A percentile compares a stretch with the other conserved stretches of the same genome.
phyloP scores from a whole-genome alignment of 2,329 filamentous ascomycete genomes.

The Emericellopsis cladophorae region DNA sequence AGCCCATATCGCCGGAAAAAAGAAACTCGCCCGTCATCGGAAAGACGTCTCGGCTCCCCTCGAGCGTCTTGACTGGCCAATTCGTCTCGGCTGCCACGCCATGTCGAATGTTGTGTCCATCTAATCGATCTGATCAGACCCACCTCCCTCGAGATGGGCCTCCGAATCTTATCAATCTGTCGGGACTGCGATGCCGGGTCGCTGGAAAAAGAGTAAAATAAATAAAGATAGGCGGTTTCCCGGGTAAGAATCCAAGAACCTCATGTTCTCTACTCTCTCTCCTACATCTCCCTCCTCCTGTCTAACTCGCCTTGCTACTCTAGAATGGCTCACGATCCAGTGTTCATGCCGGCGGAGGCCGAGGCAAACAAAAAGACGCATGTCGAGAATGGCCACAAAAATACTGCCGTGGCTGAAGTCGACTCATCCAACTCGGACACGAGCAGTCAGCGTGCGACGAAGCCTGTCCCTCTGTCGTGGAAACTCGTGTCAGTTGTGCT shows the following conservation, averaged over 20 bases:
- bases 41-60: no score
- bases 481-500: conserved; percentile 26
- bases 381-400: no score
- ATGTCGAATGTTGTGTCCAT: not conserved
- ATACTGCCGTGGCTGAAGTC: not conserved
- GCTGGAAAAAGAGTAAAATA: no score
- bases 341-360: not conserved
- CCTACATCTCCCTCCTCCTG: no score
- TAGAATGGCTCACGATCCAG: no score
- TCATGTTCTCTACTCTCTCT: no score
- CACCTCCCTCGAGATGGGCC: not conserved
- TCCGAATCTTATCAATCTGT: not conserved
- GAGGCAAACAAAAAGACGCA: not conserved
- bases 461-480: conserved; percentile 6
- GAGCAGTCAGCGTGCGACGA: not conserved
- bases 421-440: not conserved
- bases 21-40: no score
- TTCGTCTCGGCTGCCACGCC: not conserved
- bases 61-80: no score
- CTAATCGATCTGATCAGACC: not conserved
- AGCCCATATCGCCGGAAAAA: no score
- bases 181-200: not conserved
- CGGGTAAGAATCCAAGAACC: no score
- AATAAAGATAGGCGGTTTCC: not conserved
- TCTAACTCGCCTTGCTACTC: no score